Evolutionary conservation across 257 asterid species (phyloP).

Genomic region (Orobanche coerulescens): DNA sequence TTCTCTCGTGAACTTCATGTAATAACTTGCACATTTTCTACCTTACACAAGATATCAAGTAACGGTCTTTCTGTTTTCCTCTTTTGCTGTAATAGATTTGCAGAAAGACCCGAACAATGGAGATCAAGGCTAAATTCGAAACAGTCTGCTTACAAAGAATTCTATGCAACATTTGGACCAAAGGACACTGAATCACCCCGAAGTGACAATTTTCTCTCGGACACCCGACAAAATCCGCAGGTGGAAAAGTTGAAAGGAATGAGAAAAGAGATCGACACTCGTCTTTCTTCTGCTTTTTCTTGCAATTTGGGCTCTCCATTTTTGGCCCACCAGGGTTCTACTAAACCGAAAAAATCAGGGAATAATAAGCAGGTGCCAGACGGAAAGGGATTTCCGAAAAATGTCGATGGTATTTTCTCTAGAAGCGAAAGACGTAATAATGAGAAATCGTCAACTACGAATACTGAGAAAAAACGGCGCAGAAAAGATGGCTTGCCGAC

Average conservation of each 20-base stretch:
- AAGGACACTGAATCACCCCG: slow-evolving; percentile 42
- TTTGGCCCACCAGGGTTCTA: slow-evolving; percentile 61
- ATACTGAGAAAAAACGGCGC: slow-evolving; percentile 30
- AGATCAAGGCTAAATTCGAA: slow-evolving; percentile 68
- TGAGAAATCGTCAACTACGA: slow-evolving; percentile 15
- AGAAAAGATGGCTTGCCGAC: slow-evolving; percentile 28
- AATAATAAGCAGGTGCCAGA: slow-evolving; percentile 32
- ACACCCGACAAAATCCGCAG: slow-evolving; percentile 37
- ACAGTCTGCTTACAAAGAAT: slow-evolving; percentile 60
- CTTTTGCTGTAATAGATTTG: slow-evolving; percentile 40
- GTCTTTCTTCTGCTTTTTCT: slow-evolving; percentile 36
- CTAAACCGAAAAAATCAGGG: slow-evolving; percentile 33
- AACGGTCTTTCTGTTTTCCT: not conserved
- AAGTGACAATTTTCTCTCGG: slow-evolving; percentile 52
- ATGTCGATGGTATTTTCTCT: slow-evolving; percentile 19
- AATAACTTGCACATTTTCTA: not conserved
- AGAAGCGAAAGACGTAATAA: slow-evolving; percentile 29
- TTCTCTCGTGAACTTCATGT: not conserved
- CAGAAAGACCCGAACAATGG: slow-evolving; percentile 75
- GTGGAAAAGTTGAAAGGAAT: slow-evolving; percentile 63
- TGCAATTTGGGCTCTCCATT: slow-evolving; percentile 40
- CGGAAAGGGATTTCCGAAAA: slow-evolving; percentile 26
- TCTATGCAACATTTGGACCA: slow-evolving; percentile 66
- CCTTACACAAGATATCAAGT: not conserved
- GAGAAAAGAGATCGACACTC: slow-evolving; percentile 62